Percentiles rank a stretch among this genome's conserved stretches.
These are phyloP conservation scores for Spatholobus suberectus DNA, from an alignment of 306 rosid species.

Conservation along the genomic window DNA sequence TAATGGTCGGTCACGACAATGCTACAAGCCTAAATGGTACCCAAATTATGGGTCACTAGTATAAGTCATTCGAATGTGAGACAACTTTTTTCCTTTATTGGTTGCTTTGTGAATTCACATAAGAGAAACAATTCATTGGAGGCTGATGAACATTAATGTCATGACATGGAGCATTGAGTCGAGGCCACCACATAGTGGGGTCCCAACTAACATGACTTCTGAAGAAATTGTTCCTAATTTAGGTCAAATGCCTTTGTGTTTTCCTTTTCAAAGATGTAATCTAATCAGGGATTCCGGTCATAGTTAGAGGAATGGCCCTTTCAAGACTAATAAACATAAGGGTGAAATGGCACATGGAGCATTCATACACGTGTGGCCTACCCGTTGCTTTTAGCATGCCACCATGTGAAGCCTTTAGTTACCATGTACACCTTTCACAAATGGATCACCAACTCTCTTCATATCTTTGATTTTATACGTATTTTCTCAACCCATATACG, in stretches of 20 bases:
- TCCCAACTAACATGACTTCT: constrained; percentile 57
- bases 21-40: constrained; percentile 41
- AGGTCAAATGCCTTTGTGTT: constrained; percentile 48
- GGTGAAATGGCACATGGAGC: constrained; percentile 50
- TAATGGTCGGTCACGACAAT: constrained; percentile 35
- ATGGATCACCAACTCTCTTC: background rate
- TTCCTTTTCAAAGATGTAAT: constrained; percentile 55
- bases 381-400: constrained; percentile 46
- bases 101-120: constrained; percentile 23
- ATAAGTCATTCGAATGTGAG: constrained; percentile 42
- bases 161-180: constrained; percentile 42
- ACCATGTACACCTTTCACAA: background rate
- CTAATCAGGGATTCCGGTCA: constrained; percentile 50
- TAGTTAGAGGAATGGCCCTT: constrained; percentile 58
- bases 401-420: constrained; percentile 42
- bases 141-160: constrained; percentile 43
- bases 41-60: constrained; percentile 50
- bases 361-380: constrained; percentile 56
- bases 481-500: background rate
- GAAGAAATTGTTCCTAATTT: constrained; percentile 49
- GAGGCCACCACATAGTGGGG: constrained; percentile 59
- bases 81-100: constrained; percentile 38
- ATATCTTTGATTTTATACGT: background rate
- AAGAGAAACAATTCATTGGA: constrained; percentile 29
- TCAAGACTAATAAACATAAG: constrained; percentile 26